Evolutionary conservation across 352 stramenopile species (phyloP), one percentile per base, ranked within the genome.

Genomic region (Phytophthora megakarya): DNA sequence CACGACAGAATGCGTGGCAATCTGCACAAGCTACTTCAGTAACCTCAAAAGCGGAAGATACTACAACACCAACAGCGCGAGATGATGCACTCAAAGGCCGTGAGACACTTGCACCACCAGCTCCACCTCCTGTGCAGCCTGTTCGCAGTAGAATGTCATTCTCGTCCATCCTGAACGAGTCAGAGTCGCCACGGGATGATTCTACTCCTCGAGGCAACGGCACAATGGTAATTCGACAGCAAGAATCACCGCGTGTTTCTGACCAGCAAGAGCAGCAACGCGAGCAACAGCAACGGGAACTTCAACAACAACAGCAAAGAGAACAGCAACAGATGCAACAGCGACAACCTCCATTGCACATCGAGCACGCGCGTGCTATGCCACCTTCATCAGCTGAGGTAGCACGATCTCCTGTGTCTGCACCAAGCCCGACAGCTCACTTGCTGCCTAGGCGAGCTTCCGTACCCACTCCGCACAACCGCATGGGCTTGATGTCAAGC

Each of bases 91-190:
- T 37, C 13, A 63, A 66, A 57, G 61, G 47, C 1, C 62, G 67
- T 39, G 48, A 58, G 40, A 54, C 52, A 19, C 49, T 75, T 28
- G 66, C 50, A 19, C 53, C 45, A 3, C 65, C 69, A 51, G 54
- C 47, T 15, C 52, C 49, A 23, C 65, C 55, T 35, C 44, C 57
- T 21, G 45, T 70, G 18, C 61, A 73, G 25, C 52, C 70, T 51
- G 63, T 78, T 49, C 65, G 70, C 15, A 95, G 86, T 60, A 73
- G 85, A n/a, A 96, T 96, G 87, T 96, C 87, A 37, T 96, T 96
- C 40, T 94, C 85, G 25, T 96, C 87, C 4, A 96, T 96, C 52
- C 47, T 96, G 50, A 96, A 96, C 50, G 82, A 96, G 23, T 90
- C 83, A 2, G 83, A 94, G 62, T 92, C 81, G n/a, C 82, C 82